A percentile compares a stretch with the other conserved stretches of the same genome.
Evolutionary conservation across 371 early-diverging fungal genomes (phyloP).

Genomic region (Mortierella sp.): DNA sequence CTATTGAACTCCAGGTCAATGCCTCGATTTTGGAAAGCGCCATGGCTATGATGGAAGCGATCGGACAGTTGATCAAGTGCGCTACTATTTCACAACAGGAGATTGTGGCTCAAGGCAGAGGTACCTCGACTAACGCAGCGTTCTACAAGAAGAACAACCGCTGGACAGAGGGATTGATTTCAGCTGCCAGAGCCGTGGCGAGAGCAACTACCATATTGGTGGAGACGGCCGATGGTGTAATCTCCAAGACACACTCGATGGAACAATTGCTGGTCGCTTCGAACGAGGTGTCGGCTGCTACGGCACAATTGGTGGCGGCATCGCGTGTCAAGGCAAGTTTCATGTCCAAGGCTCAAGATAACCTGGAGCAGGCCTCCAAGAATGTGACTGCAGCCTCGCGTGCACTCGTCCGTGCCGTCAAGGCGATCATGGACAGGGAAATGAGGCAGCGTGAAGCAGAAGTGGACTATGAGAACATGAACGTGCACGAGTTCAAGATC

Average conservation of each 20-base stretch:
- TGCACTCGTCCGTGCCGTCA: constrained; percentile 92
- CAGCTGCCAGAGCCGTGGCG: constrained; percentile 96
- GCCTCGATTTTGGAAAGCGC: constrained; percentile 90
- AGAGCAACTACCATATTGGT: constrained; percentile 91
- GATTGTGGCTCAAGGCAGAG: constrained; percentile 94
- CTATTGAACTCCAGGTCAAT: constrained; percentile 88
- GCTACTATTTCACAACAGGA: constrained; percentile 96
- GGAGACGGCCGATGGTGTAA: constrained; percentile 95
- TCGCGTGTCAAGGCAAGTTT: constrained; percentile 93
- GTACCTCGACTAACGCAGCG: constrained; percentile 83
- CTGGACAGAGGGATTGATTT: constrained; percentile 98
- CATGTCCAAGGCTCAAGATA: constrained; percentile 91
- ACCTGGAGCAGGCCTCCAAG: constrained; percentile 91
- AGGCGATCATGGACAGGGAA: constrained; percentile 82
- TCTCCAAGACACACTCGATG: constrained; percentile 88
- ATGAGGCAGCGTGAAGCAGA: constrained; percentile 63
- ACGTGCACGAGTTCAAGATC: constrained; percentile 92
- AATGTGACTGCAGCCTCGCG: constrained; percentile 93
- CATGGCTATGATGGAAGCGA: constrained; percentile 93
- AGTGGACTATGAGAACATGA: constrained; percentile 80
- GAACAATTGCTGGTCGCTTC: constrained; percentile 97
- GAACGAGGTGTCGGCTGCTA: constrained; percentile 94
- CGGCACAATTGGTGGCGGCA: constrained; percentile 97
- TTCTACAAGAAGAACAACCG: constrained; percentile 99
- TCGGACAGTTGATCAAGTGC: constrained; percentile 92